phyloP scores from a whole-genome alignment of 441 rosid species.

The Populus hybrid region DNA sequence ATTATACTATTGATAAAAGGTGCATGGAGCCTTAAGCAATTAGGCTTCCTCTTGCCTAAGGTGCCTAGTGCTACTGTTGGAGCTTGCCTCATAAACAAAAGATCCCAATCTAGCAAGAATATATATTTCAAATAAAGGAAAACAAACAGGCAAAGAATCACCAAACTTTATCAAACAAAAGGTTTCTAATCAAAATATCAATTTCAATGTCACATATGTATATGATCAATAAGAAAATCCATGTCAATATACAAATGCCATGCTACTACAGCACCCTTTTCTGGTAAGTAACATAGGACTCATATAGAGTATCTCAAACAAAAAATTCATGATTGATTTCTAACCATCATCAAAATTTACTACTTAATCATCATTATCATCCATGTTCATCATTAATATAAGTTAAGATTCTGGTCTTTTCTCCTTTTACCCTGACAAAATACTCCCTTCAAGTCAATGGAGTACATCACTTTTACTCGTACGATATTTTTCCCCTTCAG shows the following conservation, averaged over 20 bases:
- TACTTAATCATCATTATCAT: background rate
- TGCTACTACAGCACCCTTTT: background rate
- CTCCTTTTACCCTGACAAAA: background rate
- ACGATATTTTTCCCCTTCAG: background rate
- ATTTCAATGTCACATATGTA: background rate
- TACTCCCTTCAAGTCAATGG: background rate
- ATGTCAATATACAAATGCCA: background rate
- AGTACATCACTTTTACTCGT: background rate
- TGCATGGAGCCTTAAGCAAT: background rate
- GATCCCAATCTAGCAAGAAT: background rate
- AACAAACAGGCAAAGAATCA: background rate
- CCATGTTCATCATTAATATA: background rate
- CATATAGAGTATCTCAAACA: background rate
- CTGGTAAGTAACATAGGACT: background rate
- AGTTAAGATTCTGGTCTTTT: background rate
- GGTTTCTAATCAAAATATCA: background rate
- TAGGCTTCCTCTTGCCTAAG: background rate
- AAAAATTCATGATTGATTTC: background rate
- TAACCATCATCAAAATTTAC: background rate
- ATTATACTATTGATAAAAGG: background rate
- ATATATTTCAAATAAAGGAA: background rate
- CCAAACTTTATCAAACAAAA: background rate
- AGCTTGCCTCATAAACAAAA: background rate
- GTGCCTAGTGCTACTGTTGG: background rate
- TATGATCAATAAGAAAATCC: background rate